Evolutionary conservation across 495 filamentous ascomycete species (phyloP).

Genomic region (Geoglossum glabrum): DNA sequence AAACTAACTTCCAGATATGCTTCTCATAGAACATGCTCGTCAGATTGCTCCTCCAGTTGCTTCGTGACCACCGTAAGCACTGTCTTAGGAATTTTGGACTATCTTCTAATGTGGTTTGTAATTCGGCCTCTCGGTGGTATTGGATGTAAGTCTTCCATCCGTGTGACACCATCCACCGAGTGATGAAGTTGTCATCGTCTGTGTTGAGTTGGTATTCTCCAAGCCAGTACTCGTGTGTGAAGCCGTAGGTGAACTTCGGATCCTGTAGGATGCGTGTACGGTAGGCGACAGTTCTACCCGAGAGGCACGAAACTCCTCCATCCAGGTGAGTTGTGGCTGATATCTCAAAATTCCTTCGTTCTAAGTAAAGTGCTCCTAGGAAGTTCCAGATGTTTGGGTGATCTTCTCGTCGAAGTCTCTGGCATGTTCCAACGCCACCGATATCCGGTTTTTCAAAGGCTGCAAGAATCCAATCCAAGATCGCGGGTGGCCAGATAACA

Average conservation of each 20-base stretch:
- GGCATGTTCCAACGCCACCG: conserved; percentile 67
- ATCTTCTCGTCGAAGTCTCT: conserved; percentile 47
- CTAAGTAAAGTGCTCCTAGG: conserved; percentile 66
- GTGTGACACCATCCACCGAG: conserved; percentile 57
- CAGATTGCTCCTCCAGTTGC: conserved; percentile 66
- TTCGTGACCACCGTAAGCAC: conserved; percentile 62
- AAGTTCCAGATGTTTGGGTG: conserved; percentile 47
- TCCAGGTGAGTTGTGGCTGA: conserved; percentile 71
- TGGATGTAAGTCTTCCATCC: conserved; percentile 65
- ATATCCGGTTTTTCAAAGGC: conserved; percentile 60
- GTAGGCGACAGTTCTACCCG: conserved; percentile 69
- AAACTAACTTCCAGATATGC: conserved; percentile 46
- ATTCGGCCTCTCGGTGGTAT: conserved; percentile 48
- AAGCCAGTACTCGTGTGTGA: conserved; percentile 51
- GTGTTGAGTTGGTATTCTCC: conserved; percentile 45
- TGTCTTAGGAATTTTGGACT: conserved; percentile 54
- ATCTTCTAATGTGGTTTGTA: conserved; percentile 57
- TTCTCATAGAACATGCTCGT: conserved; percentile 52
- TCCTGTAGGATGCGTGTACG: conserved; percentile 58
- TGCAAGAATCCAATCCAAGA: conserved; percentile 65
- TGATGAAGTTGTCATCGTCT: conserved; percentile 73
- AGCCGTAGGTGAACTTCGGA: conserved; percentile 47
- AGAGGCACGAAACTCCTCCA: conserved; percentile 74
- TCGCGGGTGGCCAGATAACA: conserved; percentile 57
- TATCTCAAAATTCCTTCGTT: conserved; percentile 74